These are phyloP conservation scores for Coelastrella sp. DNA, from an alignment of 139 green algal genomes.

Conservation along the genomic window DNA sequence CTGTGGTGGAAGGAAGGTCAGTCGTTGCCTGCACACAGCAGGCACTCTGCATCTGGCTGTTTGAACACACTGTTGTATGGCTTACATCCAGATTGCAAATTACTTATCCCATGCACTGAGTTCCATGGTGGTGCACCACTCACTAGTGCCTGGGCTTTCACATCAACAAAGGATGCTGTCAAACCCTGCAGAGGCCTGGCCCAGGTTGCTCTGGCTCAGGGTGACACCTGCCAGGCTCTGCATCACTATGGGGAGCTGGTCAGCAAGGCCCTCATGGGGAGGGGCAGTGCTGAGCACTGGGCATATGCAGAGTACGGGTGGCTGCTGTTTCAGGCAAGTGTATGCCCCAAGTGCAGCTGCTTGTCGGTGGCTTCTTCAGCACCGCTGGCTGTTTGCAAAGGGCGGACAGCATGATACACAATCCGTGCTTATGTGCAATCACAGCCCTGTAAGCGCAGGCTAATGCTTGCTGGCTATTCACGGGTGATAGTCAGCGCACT, in stretches of 20 bases:
- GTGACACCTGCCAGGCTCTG: slow-evolving; percentile 59
- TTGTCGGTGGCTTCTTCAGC: background rate
- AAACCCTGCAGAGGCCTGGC: slow-evolving; percentile 48
- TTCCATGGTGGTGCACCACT: background rate
- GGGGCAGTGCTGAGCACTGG: slow-evolving; percentile 75
- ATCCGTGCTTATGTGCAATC: too few relatives aligned
- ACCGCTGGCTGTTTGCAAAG: background rate
- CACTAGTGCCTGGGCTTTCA: background rate
- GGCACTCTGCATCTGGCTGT: too few relatives aligned
- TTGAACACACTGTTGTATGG: too few relatives aligned
- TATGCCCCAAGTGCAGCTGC: background rate
- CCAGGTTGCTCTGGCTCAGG: slow-evolving; percentile 67
- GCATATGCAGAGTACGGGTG: slow-evolving; percentile 81
- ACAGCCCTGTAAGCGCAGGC: too few relatives aligned
- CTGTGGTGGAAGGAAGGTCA: too few relatives aligned
- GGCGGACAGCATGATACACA: background rate
- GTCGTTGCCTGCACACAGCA: too few relatives aligned
- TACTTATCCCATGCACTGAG: too few relatives aligned
- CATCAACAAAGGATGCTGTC: background rate
- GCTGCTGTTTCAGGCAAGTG: slow-evolving; percentile 73
- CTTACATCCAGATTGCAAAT: too few relatives aligned
- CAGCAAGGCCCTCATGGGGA: slow-evolving; percentile 64
- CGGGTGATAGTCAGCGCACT: too few relatives aligned
- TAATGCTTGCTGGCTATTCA: too few relatives aligned
- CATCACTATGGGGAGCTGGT: slow-evolving; percentile 85